Conservation (phyloP, 192 early-diverging fungal species). For the Coemansia nantahalensis region DNA sequence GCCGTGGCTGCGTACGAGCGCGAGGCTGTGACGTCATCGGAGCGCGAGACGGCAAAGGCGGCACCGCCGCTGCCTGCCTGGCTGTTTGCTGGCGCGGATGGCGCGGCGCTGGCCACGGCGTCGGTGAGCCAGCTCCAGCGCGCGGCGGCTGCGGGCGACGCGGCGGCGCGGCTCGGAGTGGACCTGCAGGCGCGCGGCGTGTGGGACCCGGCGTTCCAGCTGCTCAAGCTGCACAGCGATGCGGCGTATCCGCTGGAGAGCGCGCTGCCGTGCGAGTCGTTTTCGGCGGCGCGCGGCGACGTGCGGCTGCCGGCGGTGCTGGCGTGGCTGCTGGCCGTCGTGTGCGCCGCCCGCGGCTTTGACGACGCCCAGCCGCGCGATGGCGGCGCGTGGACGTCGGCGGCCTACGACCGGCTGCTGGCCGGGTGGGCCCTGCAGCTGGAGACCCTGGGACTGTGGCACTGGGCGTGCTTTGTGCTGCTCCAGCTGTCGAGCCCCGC, state of each 20-base stretch:
- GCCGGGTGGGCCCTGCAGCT: slow-evolving; percentile 65
- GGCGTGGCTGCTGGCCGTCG: slow-evolving; percentile 51
- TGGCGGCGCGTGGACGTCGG: too few relatives aligned
- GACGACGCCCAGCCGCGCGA: slow-evolving; percentile 45
- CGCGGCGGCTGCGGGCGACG: neutral
- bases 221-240: slow-evolving; percentile 63
- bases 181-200: slow-evolving; percentile 16
- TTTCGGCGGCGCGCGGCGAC: slow-evolving; percentile 61
- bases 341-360: slow-evolving; percentile 52
- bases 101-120: neutral
- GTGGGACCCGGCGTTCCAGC: slow-evolving; percentile 71
- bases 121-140: neutral
- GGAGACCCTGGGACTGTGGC: slow-evolving; percentile 73
- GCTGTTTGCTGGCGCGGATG: slow-evolving; percentile 5
- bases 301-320: slow-evolving; percentile 69
- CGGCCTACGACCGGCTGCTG: slow-evolving; percentile 56
- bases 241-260: slow-evolving; percentile 55
- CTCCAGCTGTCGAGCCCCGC: slow-evolving; percentile 58
- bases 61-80: slow-evolving; percentile 43
- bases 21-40: too few relatives aligned
- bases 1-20: slow-evolving; percentile 21
- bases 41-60: neutral
- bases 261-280: slow-evolving; percentile 59
- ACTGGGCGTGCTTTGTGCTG: slow-evolving; percentile 80
- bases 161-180: neutral